A percentile compares a stretch with the other conserved stretches of the same genome.
These are phyloP conservation scores for Vicia villosa DNA, from an alignment of 306 rosid species.

Conservation along the genomic window DNA sequence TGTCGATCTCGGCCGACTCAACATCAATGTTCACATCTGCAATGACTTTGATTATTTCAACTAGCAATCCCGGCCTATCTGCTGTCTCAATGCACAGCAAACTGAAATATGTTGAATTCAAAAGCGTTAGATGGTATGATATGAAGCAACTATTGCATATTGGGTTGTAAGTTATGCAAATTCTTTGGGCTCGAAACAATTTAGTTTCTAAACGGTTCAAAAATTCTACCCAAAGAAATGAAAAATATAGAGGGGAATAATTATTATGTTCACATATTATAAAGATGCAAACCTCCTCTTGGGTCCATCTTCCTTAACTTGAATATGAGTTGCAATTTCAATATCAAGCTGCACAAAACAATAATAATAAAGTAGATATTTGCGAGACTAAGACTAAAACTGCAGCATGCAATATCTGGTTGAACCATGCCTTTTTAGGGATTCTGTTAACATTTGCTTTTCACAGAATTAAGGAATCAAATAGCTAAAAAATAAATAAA, in stretches of 20 bases:
- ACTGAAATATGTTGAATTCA: conserved; percentile 52
- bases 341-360: conserved; percentile 64
- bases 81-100: conserved; percentile 90
- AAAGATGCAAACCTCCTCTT: conserved; percentile 77
- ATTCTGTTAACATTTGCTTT: neutral
- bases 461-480: neutral
- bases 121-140: conserved; percentile 40
- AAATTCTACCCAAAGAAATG: neutral
- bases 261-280: conserved; percentile 26
- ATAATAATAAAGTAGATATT: neutral
- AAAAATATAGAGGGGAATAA: neutral
- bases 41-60: conserved; percentile 81
- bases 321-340: conserved; percentile 80
- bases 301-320: conserved; percentile 86
- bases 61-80: conserved; percentile 87
- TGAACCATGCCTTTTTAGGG: conserved; percentile 3
- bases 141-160: conserved; percentile 29
- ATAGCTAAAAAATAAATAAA: neutral
- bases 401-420: conserved; percentile 19
- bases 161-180: conserved; percentile 21
- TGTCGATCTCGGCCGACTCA: conserved; percentile 93
- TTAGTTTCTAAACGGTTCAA: conserved; percentile 1
- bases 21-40: conserved; percentile 91
- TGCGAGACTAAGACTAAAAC: neutral
- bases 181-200: conserved; percentile 3